Evolutionary conservation across 106 monocot species (phyloP), one percentile per base, ranked within the genome.

Genomic region (Dioscorea zingiberensis): DNA sequence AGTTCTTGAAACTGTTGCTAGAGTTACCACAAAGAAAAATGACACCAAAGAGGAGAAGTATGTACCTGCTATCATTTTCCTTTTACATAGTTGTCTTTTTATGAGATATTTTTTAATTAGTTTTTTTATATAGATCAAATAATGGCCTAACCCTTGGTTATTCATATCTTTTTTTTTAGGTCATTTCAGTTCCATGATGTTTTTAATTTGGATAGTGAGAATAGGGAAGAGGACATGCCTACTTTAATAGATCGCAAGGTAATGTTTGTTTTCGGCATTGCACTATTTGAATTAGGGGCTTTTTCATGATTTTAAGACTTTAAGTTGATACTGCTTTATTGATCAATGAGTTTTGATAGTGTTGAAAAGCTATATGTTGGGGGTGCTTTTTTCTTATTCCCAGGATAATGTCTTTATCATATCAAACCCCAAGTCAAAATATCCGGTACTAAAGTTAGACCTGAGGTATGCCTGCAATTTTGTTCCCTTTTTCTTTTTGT

Each of bases 21-120:
- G 97, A 78, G 92, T 92, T 48, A 83, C 80, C 49, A n/a, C 80
- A 27, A 98, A 92, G 84, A 98, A 98, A 76, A 98, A 98, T 82
- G 97, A 98, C 23, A 92, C 92, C 51, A 97, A 88, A 57, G 97
- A 92, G 61, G 92, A 98, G 47, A 91, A 88, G 97, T 98, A 86
- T 73, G 64, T 67, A 9, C n/a, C n/a, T n/a, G n/a, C 13, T 58
- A 67, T 45, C 63, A 47, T 65, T 56, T 38, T 38, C 38, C 38
- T 8, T 38, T 38, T 30, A 30, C 38, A 38, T 38, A 38, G 6
- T 38, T 1, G 38, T 10, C 47, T 26, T 11, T 13, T 66, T 4
- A 26, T 66, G 16, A 7, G 25, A 18, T 49, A 7, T 17, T 53
- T 66, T 13, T 63, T 46, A 25, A 16, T 65, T 3, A 7, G 13